phyloP scores from a whole-genome alignment of 768 basidiomycete genomes.

The Chiua virens region DNA sequence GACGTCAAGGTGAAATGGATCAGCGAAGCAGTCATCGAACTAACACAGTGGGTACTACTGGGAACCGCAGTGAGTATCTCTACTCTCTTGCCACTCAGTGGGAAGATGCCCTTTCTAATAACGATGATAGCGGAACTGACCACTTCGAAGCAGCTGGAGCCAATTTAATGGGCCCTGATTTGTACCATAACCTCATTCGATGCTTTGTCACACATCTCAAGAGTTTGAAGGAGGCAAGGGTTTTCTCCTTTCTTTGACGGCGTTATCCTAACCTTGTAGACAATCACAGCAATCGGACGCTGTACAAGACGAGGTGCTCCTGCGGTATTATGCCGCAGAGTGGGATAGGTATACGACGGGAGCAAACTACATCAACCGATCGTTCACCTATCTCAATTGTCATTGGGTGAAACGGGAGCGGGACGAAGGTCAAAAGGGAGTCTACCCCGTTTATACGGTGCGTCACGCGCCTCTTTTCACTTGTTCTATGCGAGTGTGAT shows the following conservation, averaged over 20 bases:
- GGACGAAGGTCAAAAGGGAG: conserved; percentile 92
- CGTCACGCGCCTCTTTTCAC: conserved; percentile 29
- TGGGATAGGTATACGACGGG: conserved; percentile 98
- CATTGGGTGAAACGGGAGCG: conserved; percentile 99
- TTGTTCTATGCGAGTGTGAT: not conserved
- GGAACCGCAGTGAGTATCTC: conserved; percentile 56
- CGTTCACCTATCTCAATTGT: conserved; percentile 97
- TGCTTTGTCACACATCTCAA: conserved; percentile 88
- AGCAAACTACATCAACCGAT: conserved; percentile 94
- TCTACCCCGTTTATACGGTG: conserved; percentile 96
- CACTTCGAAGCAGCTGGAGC: conserved; percentile 65
- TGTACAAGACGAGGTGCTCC: conserved; percentile 81
- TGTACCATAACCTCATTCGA: conserved; percentile 91
- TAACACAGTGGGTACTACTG: conserved; percentile 29
- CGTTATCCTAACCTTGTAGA: conserved; percentile 12
- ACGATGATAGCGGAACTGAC: conserved; percentile 20
- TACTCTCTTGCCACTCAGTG: conserved; percentile 8
- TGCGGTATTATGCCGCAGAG: conserved; percentile 88
- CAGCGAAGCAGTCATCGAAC: conserved; percentile 69
- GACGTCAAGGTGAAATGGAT: conserved; percentile 84
- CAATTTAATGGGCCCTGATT: conserved; percentile 94
- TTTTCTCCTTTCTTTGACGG: conserved; percentile 18
- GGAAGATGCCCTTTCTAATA: conserved; percentile 26
- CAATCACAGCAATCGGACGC: conserved; percentile 65
- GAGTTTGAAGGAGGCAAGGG: conserved; percentile 54